phyloP scores from a whole-genome alignment of 2,329 filamentous ascomycete species.

The Pseudogymnoascus sp. region DNA sequence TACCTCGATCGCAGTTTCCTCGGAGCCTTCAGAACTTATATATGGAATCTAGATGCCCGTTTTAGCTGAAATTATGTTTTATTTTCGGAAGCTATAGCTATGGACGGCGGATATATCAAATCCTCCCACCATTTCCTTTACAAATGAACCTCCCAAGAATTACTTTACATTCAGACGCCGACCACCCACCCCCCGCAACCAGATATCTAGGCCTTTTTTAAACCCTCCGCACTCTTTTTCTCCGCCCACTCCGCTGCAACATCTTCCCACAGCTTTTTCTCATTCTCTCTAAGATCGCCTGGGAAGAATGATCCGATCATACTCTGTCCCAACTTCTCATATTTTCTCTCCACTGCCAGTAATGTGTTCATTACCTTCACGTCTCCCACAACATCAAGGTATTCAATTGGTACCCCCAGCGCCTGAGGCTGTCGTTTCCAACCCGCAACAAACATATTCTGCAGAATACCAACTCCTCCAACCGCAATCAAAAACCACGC shows the following conservation, averaged over 20 bases:
- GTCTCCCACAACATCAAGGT: constrained; percentile 3
- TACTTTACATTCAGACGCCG: not conserved
- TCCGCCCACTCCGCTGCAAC: constrained; percentile 3
- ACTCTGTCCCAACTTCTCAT: constrained; percentile 10
- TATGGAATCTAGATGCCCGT: not conserved
- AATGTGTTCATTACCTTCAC: constrained; percentile 9
- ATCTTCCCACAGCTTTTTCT: constrained; percentile 8
- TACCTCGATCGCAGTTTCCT: not conserved
- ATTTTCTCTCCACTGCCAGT: constrained; percentile 9
- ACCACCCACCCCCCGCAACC: not conserved
- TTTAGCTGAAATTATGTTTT: not conserved
- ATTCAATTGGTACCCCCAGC: constrained; percentile 15
- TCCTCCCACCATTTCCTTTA: not conserved
- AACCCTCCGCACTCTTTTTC: not conserved
- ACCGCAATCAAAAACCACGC: constrained; percentile 35
- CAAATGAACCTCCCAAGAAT: not conserved
- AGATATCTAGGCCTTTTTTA: not conserved
- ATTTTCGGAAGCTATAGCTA: not conserved
- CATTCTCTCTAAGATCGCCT: constrained; percentile 7
- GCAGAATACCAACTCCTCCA: constrained; percentile 33
- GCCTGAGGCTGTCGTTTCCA: constrained; percentile 23
- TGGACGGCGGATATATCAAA: not conserved
- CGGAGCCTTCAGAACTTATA: too few relatives aligned
- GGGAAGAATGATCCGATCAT: constrained; percentile 11
- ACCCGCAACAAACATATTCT: constrained; percentile 32